A percentile compares a stretch with the other conserved stretches of the same genome.
Conservation (phyloP, 495 filamentous ascomycete species). For the Articulospora tetracladia region DNA sequence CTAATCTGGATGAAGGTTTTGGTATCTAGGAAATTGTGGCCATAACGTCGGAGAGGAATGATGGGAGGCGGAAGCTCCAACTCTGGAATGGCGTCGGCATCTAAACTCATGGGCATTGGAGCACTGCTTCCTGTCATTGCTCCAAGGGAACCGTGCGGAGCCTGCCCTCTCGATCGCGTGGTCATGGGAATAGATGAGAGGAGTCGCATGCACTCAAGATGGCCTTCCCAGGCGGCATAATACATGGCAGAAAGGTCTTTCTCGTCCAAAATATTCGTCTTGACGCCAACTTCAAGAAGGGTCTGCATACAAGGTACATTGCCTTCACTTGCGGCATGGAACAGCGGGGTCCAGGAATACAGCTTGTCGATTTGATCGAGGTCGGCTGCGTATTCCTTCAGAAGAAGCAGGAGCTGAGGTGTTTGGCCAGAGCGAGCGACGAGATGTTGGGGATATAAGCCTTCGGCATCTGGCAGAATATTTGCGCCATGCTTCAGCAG, state of each 20-base stretch:
- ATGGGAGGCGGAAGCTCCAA: conserved; percentile 94
- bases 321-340: conserved; percentile 95
- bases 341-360: conserved; percentile 94
- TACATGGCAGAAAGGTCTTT: conserved; percentile 94
- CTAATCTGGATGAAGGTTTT: conserved; percentile 91
- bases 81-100: conserved; percentile 82
- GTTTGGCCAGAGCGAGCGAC: conserved; percentile 86
- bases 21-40: conserved; percentile 96
- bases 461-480: conserved; percentile 89
- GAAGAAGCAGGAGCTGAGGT: conserved; percentile 69
- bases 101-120: conserved; percentile 64
- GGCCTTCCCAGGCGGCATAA: conserved; percentile 97
- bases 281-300: conserved; percentile 70
- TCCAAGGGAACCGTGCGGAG: conserved; percentile 21
- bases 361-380: conserved; percentile 90
- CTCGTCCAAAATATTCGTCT: conserved; percentile 77
- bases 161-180: conserved; percentile 24
- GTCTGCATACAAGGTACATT: conserved; percentile 81
- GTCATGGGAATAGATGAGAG: conserved; percentile 55
- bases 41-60: conserved; percentile 89
- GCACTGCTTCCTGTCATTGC: conserved; percentile 41
- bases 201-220: conserved; percentile 88
- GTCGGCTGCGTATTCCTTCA: conserved; percentile 86
- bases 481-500: conserved; percentile 73
- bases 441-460: conserved; percentile 94